Percentiles rank a stretch among this genome's conserved stretches.
Conservation (phyloP, 495 filamentous ascomycete genomes). For the Clavariopsis aquatica region DNA sequence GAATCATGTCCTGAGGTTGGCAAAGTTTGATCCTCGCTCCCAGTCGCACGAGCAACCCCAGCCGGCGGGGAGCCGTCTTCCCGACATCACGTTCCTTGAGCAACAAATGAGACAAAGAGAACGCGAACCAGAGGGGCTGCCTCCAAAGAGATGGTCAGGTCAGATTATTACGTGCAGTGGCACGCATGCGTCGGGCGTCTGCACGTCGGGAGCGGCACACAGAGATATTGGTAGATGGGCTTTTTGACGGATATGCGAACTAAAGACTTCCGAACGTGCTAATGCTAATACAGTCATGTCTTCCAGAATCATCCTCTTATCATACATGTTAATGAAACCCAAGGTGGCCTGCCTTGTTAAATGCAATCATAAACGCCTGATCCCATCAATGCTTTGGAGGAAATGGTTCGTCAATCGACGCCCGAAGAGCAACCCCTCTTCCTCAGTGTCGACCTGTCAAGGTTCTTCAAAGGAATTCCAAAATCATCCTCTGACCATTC, state of each 20-base stretch:
- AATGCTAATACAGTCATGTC: slow-evolving; percentile 17
- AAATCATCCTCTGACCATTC: slow-evolving; percentile 44
- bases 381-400: slow-evolving; percentile 24
- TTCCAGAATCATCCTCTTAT: slow-evolving; percentile 4
- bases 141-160: neutral
- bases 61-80: slow-evolving; percentile 16
- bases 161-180: neutral
- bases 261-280: neutral
- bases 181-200: slow-evolving; percentile 3
- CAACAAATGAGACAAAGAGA: neutral
- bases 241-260: neutral
- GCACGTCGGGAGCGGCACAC: slow-evolving; percentile 9
- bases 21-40: neutral
- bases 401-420: slow-evolving; percentile 20
- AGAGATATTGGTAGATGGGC: slow-evolving; percentile 1
- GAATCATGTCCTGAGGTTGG: neutral
- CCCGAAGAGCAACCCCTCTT: slow-evolving; percentile 20
- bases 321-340: slow-evolving; percentile 15
- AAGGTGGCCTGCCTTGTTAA: slow-evolving; percentile 11
- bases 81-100: neutral
- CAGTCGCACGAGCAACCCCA: slow-evolving; percentile 1
- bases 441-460: slow-evolving; percentile 23
- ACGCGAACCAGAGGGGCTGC: neutral
- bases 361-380: slow-evolving; percentile 31
- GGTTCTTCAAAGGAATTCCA: slow-evolving; percentile 43